Evolutionary conservation across 441 rosid species (phyloP), one percentile per base, ranked within the genome.

Genomic region (Populus hybrid): DNA sequence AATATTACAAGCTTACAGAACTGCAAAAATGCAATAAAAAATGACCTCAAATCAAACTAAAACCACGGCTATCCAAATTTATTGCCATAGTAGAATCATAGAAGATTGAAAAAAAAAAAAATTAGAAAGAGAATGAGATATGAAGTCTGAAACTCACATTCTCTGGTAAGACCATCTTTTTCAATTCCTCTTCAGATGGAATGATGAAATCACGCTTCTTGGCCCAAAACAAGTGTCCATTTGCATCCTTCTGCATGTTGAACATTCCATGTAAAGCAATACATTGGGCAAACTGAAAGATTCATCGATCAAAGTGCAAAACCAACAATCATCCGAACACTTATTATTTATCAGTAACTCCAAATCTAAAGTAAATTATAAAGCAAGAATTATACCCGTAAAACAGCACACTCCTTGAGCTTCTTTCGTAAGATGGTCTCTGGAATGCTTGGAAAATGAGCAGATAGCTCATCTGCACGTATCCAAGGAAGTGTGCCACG

Each of bases 181-280:
- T 91, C 81, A 92, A 80, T 68, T 90, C 97, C 84, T 91, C 92
- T 86, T 95, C 98, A 69, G 97, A 78, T 75, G 99, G 97, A 84
- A 88, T 81, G 75, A 81, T 81, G 81, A 88, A 92, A 61, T 90
- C 92, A 12, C 79, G 84, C 84, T 84, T 93, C 93, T 77, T 93
- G 81, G 72, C 84, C 97, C 97, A 93, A 78, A 82, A 84, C 77
- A 79, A 84, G 74, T 84, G 87, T 81, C 99, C 99, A 83, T 79
- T 82, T 78, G 84, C 85, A 82, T 89, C 97, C 82, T 87, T 90
- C 99, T 95, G 85, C 79, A 83, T 76, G 75, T 81, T 82, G 74
- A 82, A 85, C 61, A 81, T 72, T 50, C 40, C 76, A 87, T 36
- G 70, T 66, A 77, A 80, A 78, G 68, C 74, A 75, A 71, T 50